A percentile compares a stretch with the other conserved stretches of the same genome.
Evolutionary conservation across 805 yeast species (phyloP).

Genomic region (Jamesozyma lodderae): DNA sequence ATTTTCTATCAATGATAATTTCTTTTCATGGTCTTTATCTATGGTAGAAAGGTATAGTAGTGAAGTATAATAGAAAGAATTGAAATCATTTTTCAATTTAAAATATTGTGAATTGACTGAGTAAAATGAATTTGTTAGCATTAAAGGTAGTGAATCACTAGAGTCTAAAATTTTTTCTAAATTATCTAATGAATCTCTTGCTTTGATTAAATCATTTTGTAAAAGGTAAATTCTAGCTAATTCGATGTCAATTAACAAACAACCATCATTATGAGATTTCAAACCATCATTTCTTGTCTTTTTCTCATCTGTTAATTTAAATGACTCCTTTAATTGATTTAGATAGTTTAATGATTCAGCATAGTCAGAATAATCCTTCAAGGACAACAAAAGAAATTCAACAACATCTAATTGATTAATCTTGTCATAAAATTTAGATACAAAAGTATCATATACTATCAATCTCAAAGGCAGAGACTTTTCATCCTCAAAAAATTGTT

Average conservation of each 20-base stretch:
- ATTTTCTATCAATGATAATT: conserved; percentile 25
- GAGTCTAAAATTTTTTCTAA: conserved; percentile 50
- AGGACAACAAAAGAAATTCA: conserved; percentile 55
- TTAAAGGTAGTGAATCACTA: conserved; percentile 46
- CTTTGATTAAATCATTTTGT: conserved; percentile 45
- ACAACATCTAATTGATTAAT: conserved; percentile 74
- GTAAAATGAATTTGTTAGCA: conserved; percentile 76
- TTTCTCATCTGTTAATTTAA: conserved; percentile 31
- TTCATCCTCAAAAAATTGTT: conserved; percentile 49
- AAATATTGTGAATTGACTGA: conserved; percentile 68
- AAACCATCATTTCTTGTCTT: conserved; percentile 30
- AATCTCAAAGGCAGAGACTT: conserved; percentile 48
- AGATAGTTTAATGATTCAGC: conserved; percentile 47
- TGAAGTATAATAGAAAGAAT: conserved; percentile 70
- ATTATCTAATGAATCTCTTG: conserved; percentile 59
- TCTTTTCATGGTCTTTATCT: conserved; percentile 27
- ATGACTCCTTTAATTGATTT: conserved; percentile 37
- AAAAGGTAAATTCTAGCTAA: conserved; percentile 62
- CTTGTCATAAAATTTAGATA: conserved; percentile 55
- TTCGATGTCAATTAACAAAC: conserved; percentile 54
- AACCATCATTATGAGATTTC: conserved; percentile 43
- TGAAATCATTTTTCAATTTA: conserved; percentile 70
- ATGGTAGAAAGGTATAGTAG: conserved; percentile 76
- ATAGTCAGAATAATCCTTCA: conserved; percentile 34
- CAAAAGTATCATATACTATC: conserved; percentile 62